Evolutionary conservation across 2,329 filamentous ascomycete genomes (phyloP), one percentile per base, ranked within the genome.

Genomic region (Colletotrichum graminicola): DNA sequence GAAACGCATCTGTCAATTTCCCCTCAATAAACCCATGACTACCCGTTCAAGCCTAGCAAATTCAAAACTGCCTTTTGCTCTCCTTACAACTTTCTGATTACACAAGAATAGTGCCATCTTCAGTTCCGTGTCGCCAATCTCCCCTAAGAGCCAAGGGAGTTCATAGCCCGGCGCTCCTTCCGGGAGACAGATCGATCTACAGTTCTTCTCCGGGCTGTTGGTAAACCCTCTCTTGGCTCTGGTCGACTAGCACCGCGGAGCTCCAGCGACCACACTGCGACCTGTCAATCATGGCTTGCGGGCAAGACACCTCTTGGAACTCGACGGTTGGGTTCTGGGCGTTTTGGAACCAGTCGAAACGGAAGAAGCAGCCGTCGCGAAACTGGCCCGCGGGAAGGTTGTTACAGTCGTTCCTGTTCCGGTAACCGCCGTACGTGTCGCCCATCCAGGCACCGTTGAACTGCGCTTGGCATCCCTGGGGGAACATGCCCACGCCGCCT

Each of bases 341-440:
- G 73, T 85, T 85, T 73, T 83, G 76, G 80, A 91, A 90, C 88
- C 88, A 91, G 81, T 90, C 87, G 76, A 90, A 91, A 72, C 89
- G 87, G 86, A 88, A 91, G 77, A 86, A 81, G 80, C 89, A 91
- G 18, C 89, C 89, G 8, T 79, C 81, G 80, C 88, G 85, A 59
- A 91, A 82, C 29, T 55, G 52, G 41, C 82, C 80, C 36, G 77
- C 79, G 1, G 89, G 89, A 79, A 89, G 86, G 62, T 78, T 76
- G 71, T 83, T 80, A 79, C 89, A 91, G 32, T 87, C 83, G 61
- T 79, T 79, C 66, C 85, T 82, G 59, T 83, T 83, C 18, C 81
- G 79, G 73, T 90, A 82, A 62, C 89, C 89, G 61, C 89, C 89
- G 78, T 90, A 91, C 66, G 84, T 84, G 61, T 84, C 83, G 68